Conservation (phyloP, 805 yeast genomes). For the Blastobotrys chiropterorum region DNA sequence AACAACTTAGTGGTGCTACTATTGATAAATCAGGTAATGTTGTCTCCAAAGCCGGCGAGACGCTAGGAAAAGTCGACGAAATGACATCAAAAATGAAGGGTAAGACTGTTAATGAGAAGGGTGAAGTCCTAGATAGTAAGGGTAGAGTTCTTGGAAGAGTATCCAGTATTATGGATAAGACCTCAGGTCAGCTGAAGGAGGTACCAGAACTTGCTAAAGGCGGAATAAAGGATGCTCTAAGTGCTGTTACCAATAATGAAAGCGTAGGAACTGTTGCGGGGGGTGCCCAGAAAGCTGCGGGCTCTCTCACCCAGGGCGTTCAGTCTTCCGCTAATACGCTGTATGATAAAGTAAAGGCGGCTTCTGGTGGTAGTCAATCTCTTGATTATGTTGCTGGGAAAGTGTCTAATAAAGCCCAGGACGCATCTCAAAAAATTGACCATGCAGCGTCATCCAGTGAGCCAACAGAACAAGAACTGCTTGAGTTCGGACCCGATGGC, state of each 20-base stretch:
- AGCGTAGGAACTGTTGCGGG: too few species aligned
- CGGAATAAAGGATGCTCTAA: not conserved
- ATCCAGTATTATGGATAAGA: not conserved
- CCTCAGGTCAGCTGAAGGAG: not conserved
- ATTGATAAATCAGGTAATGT: not conserved
- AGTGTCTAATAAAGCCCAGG: not conserved
- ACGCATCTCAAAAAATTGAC: not conserved
- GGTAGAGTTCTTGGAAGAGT: conserved; percentile 1
- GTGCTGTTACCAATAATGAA: too few species aligned
- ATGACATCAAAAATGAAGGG: not conserved
- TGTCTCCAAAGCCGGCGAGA: not conserved
- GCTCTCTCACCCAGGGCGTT: not conserved
- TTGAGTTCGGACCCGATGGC: not conserved
- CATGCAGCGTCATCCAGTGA: not conserved
- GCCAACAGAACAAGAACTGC: not conserved
- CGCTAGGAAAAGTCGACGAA: not conserved
- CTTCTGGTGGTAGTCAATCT: not conserved
- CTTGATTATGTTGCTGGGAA: not conserved
- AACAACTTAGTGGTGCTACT: not conserved
- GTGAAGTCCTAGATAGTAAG: not conserved
- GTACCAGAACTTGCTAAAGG: not conserved
- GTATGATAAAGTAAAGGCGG: not conserved
- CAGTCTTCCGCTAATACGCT: not conserved
- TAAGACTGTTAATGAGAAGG: not conserved
- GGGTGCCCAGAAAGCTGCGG: too few species aligned